These are phyloP conservation scores for Annulohypoxylon nitens DNA, from an alignment of 495 filamentous ascomycete species.

Conservation along the genomic window DNA sequence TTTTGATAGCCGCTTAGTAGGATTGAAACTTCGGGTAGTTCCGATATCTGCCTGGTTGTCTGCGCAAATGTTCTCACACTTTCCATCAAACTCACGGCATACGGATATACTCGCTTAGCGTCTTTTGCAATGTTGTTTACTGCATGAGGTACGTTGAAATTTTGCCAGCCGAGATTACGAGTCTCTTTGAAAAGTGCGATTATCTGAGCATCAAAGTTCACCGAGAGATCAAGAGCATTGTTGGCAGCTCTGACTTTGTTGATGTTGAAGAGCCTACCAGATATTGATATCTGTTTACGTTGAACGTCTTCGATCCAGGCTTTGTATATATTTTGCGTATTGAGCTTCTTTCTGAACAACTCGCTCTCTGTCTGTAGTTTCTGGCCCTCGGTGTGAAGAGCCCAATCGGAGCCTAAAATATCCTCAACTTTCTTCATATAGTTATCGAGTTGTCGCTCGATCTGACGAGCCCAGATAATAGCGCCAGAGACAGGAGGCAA, in stretches of 20 bases:
- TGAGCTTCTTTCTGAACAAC: constrained; percentile 94
- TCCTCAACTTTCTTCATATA: constrained; percentile 99
- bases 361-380: constrained; percentile 90
- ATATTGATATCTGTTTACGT: constrained; percentile 86
- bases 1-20: constrained; percentile 91
- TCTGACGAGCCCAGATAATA: constrained; percentile 97
- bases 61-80: constrained; percentile 91
- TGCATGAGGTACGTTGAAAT: constrained; percentile 89
- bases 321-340: constrained; percentile 92
- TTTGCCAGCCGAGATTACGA: constrained; percentile 94
- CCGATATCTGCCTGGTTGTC: constrained; percentile 81
- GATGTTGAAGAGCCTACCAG: constrained; percentile 91
- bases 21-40: constrained; percentile 87
- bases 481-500: constrained; percentile 94
- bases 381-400: constrained; percentile 92
- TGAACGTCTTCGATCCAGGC: constrained; percentile 94
- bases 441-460: constrained; percentile 90
- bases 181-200: constrained; percentile 99
- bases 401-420: constrained; percentile 93
- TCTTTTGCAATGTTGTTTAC: constrained; percentile 97
- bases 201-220: constrained; percentile 97
- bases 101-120: constrained; percentile 96
- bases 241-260: constrained; percentile 86
- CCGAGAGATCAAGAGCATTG: constrained; percentile 84
- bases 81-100: constrained; percentile 98